Conservation (phyloP, 306 rosid genomes). For the Vigna angularis region DNA sequence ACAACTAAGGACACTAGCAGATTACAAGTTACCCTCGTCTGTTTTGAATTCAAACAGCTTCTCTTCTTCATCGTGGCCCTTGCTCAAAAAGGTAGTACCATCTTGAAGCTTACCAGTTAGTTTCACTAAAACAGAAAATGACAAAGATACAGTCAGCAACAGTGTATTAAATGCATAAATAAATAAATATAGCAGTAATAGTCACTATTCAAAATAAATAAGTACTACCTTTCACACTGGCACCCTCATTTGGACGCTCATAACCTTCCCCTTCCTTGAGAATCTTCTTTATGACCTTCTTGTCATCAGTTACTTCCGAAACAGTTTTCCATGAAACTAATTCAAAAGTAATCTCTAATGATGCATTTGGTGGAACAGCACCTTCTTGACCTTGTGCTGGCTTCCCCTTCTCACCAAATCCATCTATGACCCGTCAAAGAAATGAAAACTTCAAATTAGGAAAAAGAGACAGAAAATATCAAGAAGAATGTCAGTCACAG, state of each 20-base stretch:
- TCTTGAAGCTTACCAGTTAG: conserved; percentile 84
- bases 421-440: conserved; percentile 61
- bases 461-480: background rate
- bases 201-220: background rate
- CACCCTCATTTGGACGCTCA: conserved; percentile 92
- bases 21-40: conserved; percentile 72
- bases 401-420: conserved; percentile 87
- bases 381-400: conserved; percentile 67
- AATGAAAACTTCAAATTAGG: background rate
- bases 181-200: background rate
- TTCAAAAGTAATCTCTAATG: conserved; percentile 72
- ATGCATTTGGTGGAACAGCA: conserved; percentile 82
- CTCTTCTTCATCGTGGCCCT: conserved; percentile 71
- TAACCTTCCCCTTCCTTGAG: conserved; percentile 89
- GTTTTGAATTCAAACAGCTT: conserved; percentile 75
- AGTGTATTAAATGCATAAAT: background rate
- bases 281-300: conserved; percentile 82
- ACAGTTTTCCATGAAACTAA: conserved; percentile 93
- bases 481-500: background rate
- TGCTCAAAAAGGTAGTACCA: conserved; percentile 70
- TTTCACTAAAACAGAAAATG: conserved; percentile 61
- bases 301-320: conserved; percentile 83
- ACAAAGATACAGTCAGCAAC: conserved; percentile 7
- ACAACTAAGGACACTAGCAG: background rate
- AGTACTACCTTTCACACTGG: conserved; percentile 68